Conservation (phyloP, 225 moss, liverwort and hornwort genomes). For the Antitrichia curtipendula region DNA sequence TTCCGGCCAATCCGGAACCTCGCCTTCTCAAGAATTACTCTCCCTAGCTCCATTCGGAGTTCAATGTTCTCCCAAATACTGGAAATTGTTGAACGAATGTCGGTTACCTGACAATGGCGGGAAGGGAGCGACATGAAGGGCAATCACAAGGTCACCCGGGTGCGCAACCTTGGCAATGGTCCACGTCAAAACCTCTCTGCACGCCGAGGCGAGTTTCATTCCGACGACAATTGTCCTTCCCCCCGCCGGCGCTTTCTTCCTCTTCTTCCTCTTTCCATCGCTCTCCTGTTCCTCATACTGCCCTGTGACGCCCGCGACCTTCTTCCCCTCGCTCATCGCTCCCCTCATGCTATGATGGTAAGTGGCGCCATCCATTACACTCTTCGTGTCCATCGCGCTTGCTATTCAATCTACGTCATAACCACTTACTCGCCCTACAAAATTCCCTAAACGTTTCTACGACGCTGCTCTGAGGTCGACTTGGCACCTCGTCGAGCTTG, state of each 20-base stretch:
- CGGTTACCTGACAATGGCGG: conserved; percentile 10
- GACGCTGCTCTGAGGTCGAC: not conserved
- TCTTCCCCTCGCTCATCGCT: conserved; percentile 18
- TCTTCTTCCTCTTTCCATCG: conserved; percentile 32
- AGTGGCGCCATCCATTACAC: conserved; percentile 11
- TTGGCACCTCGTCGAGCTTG: not conserved
- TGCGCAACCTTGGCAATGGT: conserved; percentile 50
- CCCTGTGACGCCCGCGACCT: conserved; percentile 2
- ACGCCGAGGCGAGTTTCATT: conserved; percentile 43
- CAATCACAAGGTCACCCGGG: conserved; percentile 51
- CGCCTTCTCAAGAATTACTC: not conserved
- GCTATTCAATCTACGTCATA: not conserved
- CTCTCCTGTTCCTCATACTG: conserved; percentile 20
- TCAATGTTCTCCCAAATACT: not conserved
- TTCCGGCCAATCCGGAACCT: not conserved
- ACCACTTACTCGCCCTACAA: not conserved
- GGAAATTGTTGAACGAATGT: not conserved
- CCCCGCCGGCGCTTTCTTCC: conserved; percentile 21
- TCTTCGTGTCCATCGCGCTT: conserved; percentile 6
- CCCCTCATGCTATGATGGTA: conserved; percentile 16
- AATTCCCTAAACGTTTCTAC: not conserved
- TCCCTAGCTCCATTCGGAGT: not conserved
- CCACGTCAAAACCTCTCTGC: conserved; percentile 53
- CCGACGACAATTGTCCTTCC: conserved; percentile 39
- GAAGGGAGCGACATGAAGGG: conserved; percentile 36